Base-by-base conservation (phyloP, 345 rosid species). In the Ceriops decandra region DNA sequence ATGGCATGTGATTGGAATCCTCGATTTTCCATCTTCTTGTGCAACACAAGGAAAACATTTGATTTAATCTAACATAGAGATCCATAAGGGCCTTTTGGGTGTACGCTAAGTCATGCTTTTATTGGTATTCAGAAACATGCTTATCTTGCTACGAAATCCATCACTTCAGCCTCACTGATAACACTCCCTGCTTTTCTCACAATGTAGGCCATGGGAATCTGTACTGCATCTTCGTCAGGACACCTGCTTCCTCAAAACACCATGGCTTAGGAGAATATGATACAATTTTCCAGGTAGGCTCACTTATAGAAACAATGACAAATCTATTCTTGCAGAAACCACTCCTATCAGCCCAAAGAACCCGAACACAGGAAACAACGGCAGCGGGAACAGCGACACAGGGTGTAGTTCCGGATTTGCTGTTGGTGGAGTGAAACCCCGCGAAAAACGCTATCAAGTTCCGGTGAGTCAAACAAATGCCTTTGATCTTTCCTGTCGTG, bases 191-290 rank as follows among this genome's bases (percentile, higher is more conserved):
- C 82, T 74, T 81, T 90, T 69, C 90, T 91, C 81, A 95, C 97
- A 62, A 95, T 79, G 73, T 75, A 91, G 24, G 95, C 97, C 96
- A 95, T 95, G 24, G 99, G 99, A 67, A 95, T 88, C 82, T 95
- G 77, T 9, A 96, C 97, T 51, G 96, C 91, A 67, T 87, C 97
- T 86, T 88, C 95, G 72, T 95, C 99, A 11, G 97, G 95, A 53
- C 82, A 88, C 77, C 97, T 95, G 84, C 57, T 66, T 63, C 63
- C 65, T 57, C 46, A 69, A 10, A 35, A 60, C 26, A 60, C 47
- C 13, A 42, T 42, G 19, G 5, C 17, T 13, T 42, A 42, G 16
- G 19, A 42, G 49, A 13, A 42, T 3, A 4, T 7, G 36, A 33
- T 33, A 7, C 36, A 33, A 32, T 33, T 33, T 33, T 33, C 36